Base-by-base conservation (phyloP, 2,329 filamentous ascomycete genomes). In the Cladosporium sphaerospermum region DNA sequence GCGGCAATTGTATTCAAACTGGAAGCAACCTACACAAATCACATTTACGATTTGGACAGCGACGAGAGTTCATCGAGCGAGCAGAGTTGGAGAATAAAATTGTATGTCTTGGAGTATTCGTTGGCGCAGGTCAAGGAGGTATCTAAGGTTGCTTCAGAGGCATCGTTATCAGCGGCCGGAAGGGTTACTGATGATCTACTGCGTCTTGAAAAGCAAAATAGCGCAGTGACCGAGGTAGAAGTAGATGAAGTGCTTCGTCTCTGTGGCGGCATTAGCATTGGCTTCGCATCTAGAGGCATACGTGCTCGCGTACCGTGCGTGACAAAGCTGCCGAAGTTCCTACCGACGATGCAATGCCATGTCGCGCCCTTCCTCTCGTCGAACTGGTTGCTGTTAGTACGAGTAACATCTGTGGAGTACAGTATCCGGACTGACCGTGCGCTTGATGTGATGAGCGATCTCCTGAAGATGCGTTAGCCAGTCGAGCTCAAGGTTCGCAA, bases 201-300 rank as follows among this genome's bases (percentile, higher is more conserved):
- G 92, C 39, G 93, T 99, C 81, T 99, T 99, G 84, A 97, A 99
- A 50, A 99, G 84, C 53, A 99, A 81, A 69, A 99, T 97, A 56
- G 93, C 93, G 73, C 90, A 96, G 79, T 97, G 93, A 52, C 93
- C 93, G 56, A 99, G 86, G 77, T 99, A 99, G 78, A 99, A 99
- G 78, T 99, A 99, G 71, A 99, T 96, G 78, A 99, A 99, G 75
- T 99, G 93, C 77, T 97, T 97, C 28, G 93, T 97, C 74, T 97
- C 93, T 96, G 75, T 36, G 40, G 8, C 3, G 31, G 4, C 33
- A 67, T 67, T 42, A 67, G 52, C 36, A 45, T n/a, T n/a, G n/a
- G 23, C 28, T 34, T 36, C 16, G 45, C 8, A n/a, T 40, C 34
- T 53, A 36, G 34, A 36, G 51, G 41, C 45, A 19, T 14, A 16